Base-by-base conservation (phyloP, 805 yeast genomes). In the Wilhelminamyces savonicus region DNA sequence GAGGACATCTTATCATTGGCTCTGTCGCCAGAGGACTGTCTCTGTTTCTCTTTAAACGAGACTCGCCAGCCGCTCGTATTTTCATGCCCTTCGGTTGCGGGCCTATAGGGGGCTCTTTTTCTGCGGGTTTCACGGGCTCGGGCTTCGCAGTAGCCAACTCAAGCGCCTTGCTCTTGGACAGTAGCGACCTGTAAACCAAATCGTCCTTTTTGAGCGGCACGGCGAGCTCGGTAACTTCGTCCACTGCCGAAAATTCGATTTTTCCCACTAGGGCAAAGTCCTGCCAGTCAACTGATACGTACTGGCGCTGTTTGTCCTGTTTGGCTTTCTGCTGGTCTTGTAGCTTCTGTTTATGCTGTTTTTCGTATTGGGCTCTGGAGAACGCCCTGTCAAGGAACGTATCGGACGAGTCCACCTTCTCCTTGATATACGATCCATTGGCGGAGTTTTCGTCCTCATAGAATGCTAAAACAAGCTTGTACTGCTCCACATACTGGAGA, bases 211-310 rank as follows among this genome's bases (percentile, higher is more conserved):
- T 59, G 29, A 81, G 48, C 0, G 94, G 84, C 7, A 48, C 43
- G 1, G 72, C 65, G 29, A 78, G 56, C 29, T 76, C 80, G 4
- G 74, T 66, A 8, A 69, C 72, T 35, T 68, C 64, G 50, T 79
- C 87, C 5, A 73, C 54, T 2, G 74, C 76, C 11, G 74, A 73
- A 40, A 86, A 80, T 28, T 69, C 76, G 10, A 87, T 64, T 2
- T 79, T 75, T 28, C 78, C 85, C 6, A 84, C 80, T 12, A 84
- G 64, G 2, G 69, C 64, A 48, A 88, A 90, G 38, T 82, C 84
- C 32, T 78, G 78, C 98, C 98, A 90, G 55, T 88, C 87, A 14
- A 86, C 78, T 7, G 82, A 71, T 0, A 88, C 85, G 55, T 69
- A 84, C 24, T 71, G 78, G 4, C 75, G 40, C 33, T 54, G 57